Conservation (phyloP, 768 basidiomycete species). For the Panus rudis region DNA sequence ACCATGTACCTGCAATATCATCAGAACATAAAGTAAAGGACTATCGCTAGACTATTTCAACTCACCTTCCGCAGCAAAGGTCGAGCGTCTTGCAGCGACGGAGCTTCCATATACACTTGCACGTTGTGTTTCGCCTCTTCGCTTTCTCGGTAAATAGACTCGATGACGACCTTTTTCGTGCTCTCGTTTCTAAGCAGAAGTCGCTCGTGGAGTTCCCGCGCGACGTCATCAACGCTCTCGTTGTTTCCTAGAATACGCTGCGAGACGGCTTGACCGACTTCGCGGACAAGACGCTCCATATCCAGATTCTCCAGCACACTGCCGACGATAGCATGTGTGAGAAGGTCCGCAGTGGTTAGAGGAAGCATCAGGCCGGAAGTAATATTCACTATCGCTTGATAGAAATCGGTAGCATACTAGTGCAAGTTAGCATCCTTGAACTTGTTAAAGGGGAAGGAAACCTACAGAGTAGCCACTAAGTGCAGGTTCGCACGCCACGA, state of each 20-base stretch:
- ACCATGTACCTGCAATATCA: slow-evolving; percentile 65
- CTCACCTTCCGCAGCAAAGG: slow-evolving; percentile 76
- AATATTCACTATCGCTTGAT: slow-evolving; percentile 85
- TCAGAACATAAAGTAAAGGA: background rate
- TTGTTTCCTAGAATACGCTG: slow-evolving; percentile 88
- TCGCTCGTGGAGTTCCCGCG: slow-evolving; percentile 87
- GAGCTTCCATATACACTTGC: slow-evolving; percentile 69
- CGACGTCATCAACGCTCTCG: slow-evolving; percentile 95
- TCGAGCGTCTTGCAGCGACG: slow-evolving; percentile 64
- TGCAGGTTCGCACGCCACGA: slow-evolving; percentile 98
- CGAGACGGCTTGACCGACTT: slow-evolving; percentile 91
- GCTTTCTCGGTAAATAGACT: slow-evolving; percentile 92
- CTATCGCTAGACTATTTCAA: slow-evolving; percentile 27
- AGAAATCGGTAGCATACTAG: slow-evolving; percentile 90
- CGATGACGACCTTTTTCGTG: slow-evolving; percentile 94
- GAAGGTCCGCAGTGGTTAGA: slow-evolving; percentile 87
- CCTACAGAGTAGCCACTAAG: slow-evolving; percentile 85
- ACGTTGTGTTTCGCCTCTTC: slow-evolving; percentile 90
- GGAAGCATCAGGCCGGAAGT: slow-evolving; percentile 96
- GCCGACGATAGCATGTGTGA: slow-evolving; percentile 93
- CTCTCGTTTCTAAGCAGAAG: slow-evolving; percentile 88
- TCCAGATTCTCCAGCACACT: slow-evolving; percentile 96
- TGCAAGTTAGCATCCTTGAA: slow-evolving; percentile 13
- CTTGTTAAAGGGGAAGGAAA: slow-evolving; percentile 6
- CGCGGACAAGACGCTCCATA: slow-evolving; percentile 93